Evolutionary conservation across 345 rosid genomes (phyloP).

Genomic region (Ailanthus altissimus): DNA sequence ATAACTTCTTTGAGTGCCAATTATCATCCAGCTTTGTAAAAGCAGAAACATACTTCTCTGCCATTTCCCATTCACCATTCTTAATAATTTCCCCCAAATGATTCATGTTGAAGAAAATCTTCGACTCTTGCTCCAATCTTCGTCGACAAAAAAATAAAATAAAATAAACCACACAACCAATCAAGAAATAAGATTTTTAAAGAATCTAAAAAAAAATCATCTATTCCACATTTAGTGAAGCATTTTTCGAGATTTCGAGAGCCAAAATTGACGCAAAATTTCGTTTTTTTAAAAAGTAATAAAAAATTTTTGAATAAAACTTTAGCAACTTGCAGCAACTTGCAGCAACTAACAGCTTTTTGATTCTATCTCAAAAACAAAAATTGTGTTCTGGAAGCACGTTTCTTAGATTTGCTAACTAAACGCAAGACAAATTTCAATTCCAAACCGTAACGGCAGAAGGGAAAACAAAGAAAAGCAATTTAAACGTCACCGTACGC

Average conservation of each 20-base stretch:
- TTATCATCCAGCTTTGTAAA: conserved; percentile 33
- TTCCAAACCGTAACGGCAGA: not conserved
- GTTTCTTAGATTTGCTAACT: not conserved
- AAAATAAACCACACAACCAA: not conserved
- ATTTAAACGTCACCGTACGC: conserved; percentile 2
- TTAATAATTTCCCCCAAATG: conserved; percentile 28
- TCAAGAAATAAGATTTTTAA: not conserved
- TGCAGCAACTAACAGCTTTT: not conserved
- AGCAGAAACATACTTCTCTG: conserved; percentile 40
- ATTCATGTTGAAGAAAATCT: conserved; percentile 29
- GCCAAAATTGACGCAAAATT: not conserved
- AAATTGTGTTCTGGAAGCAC: not conserved
- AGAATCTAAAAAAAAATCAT: not conserved
- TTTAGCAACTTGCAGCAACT: not conserved
- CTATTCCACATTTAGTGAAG: not conserved
- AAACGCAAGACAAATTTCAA: not conserved
- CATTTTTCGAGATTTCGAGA: not conserved
- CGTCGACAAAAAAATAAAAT: not conserved
- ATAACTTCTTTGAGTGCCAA: conserved; percentile 33
- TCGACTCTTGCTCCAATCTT: conserved; percentile 44
- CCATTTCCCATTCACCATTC: conserved; percentile 34
- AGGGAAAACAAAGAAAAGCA: not conserved
- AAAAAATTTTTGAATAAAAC: not conserved
- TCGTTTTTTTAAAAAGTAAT: not conserved
- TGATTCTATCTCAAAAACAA: too few relatives aligned